These are phyloP conservation scores for Maudiozyma saulgeensis DNA, from an alignment of 805 yeast genomes.

Conservation along the genomic window DNA sequence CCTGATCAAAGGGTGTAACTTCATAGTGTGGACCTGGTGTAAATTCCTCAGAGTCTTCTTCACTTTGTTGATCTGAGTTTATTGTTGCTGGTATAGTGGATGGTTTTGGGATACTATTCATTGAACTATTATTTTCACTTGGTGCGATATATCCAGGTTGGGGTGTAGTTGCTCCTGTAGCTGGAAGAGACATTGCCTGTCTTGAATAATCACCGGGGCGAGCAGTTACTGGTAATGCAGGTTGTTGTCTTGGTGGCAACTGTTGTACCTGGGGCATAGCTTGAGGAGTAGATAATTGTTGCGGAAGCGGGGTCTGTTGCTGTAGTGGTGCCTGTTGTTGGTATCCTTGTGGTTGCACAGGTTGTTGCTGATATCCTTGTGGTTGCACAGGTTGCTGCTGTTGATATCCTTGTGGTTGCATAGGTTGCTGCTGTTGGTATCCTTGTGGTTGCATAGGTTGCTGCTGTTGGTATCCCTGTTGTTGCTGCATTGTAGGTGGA, in stretches of 20 bases:
- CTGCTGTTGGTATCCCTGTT: constrained; percentile 6
- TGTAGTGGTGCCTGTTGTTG: neutral
- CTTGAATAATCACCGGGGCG: neutral
- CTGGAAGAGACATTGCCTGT: neutral
- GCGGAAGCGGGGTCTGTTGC: neutral
- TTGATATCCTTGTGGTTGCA: constrained; percentile 7
- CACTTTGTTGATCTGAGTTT: neutral
- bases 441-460: constrained; percentile 9
- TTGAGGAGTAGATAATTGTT: neutral
- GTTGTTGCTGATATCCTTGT: constrained; percentile 3
- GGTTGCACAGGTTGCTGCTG: constrained; percentile 11
- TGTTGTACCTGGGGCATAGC: neutral
- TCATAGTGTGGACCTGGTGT: constrained; percentile 7
- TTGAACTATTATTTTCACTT: neutral
- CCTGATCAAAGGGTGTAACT: constrained; percentile 16
- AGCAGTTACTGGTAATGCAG: neutral
- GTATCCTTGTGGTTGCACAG: constrained; percentile 6
- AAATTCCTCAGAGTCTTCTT: neutral
- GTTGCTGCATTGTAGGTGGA: constrained; percentile 7
- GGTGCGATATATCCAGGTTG: neutral
- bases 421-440: constrained; percentile 8
- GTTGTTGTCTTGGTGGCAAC: constrained; percentile 3
- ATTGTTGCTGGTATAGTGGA: constrained; percentile 4
- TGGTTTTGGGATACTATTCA: neutral
- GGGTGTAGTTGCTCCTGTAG: neutral